Evolutionary conservation across 148 eudicot genomes (phyloP), one percentile per base, ranked within the genome.

Genomic region (Simmondsia chinensis): DNA sequence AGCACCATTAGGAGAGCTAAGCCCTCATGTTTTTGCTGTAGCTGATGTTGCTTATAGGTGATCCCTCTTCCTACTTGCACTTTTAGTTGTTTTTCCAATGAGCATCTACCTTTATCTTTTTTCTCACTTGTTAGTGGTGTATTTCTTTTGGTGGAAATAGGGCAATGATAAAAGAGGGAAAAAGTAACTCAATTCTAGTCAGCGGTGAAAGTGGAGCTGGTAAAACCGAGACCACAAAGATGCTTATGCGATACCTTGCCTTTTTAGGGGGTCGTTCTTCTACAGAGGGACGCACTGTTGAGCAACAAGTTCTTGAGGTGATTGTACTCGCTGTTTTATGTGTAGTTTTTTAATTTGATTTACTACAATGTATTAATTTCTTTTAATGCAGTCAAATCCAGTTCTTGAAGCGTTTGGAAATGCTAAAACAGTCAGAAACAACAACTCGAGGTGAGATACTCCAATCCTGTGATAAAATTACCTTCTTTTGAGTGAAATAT

Each of bases 381-480:
- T 60, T 33, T 62, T 48, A 48, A 39, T 74, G 79, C 96, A 93
- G 99, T 93, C 99, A 37, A 93, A 93, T 75, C 99, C 99, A 34
- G 99, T 91, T 59, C 89, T 91, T 61, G 99, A 91, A 77, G 99
- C 95, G 43, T 91, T 91, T 69, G 99, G 99, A 37, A 91, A 91
- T 82, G 99, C 96, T 31, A 88, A 91, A 52, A 93, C 96, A 57
- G 99, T 93, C 52, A 74, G 99, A 73, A 93, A 93, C 63, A 93
- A 93, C 68, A 93, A 86, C 67, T 93, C 99, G 68, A 93, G 99
- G 99, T 86, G 52, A 65, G 56, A 46, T 61, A 36, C 57, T 61
- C 50, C n/a, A n/a, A 42, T 48, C 30, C 23, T 16, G n/a, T 26
- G 27, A 42, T 32, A 29, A 7, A 40, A 33, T n/a, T n/a, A n/a